Evolutionary conservation across 345 rosid genomes (phyloP), one percentile per base, ranked within the genome.

Genomic region (Erodium maritimum): DNA sequence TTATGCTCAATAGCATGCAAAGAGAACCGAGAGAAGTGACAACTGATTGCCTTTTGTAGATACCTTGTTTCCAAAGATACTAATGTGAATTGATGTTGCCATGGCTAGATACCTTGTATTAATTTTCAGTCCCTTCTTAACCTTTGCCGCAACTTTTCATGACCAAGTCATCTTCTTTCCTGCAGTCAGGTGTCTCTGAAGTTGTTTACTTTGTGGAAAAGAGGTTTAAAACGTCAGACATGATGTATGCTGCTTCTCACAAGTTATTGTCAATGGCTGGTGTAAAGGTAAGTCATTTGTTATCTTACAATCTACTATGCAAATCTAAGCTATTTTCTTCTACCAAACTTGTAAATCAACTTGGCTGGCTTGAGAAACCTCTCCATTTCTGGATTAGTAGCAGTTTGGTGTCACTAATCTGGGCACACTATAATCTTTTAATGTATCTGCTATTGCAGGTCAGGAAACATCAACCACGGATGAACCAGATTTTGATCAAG

Each of bases 101-200:
- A 42, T 42, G n/a, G n/a, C n/a, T n/a, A n/a, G n/a, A n/a, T 3
- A 29, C 37, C 37, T 6, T 5, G 37, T 29, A 29, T 11, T 29
- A 29, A 29, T 29, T 11, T 29, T 29, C 48, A 56, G 20, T 48
- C 13, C 25, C 11, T 58, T 21, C 51, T 0, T 46, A 11, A 29
- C 63, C 58, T 54, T n/a, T 58, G 21, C 23, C 23, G 37, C 19
- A 45, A 61, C 37, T 14, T 50, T 58, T 21, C 52, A n/a, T 19
- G 7, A 10, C 50, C 50, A 25, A 57, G 42, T 23, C 61, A 17
- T 34, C 58, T 63, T 56, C 50, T 18, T 48, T 63, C 24, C 73
- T 75, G 78, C 82, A 91, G 96, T 84, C 96, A 14, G 96, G 89
- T 56, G 96, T 91, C 58, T 56, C 87, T 12, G 93, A 86, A 67